phyloP scores from a whole-genome alignment of 257 asterid genomes.

The Gynochthodes officinalis region DNA sequence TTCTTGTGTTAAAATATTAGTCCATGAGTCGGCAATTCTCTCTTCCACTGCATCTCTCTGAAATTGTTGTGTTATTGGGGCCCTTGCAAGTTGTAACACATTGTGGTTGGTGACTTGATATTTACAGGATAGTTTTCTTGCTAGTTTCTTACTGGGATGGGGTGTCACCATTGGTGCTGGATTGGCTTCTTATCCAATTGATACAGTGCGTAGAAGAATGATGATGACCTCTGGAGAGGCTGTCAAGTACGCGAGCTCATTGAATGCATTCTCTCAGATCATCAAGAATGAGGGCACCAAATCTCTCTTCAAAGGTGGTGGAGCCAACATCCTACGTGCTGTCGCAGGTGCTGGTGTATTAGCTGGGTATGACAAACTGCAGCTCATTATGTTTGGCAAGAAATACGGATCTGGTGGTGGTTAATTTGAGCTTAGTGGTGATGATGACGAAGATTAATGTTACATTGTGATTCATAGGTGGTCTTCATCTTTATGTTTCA shows the following conservation, averaged over 20 bases:
- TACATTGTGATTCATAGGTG: background rate
- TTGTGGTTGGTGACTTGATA: constrained; percentile 3
- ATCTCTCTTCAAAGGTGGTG: constrained; percentile 79
- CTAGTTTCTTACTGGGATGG: constrained; percentile 82
- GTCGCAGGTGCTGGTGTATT: constrained; percentile 84
- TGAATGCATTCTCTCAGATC: constrained; percentile 62
- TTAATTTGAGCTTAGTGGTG: constrained; percentile 17
- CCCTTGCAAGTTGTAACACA: background rate
- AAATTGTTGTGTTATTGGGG: background rate
- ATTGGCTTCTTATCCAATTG: constrained; percentile 70
- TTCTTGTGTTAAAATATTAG: too few species aligned
- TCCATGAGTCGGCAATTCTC: too few species aligned
- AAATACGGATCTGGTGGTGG: constrained; percentile 70
- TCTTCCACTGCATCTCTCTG: background rate
- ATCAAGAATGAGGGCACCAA: constrained; percentile 58
- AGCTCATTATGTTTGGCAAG: constrained; percentile 59
- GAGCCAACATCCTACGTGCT: constrained; percentile 76
- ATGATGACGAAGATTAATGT: constrained; percentile 32
- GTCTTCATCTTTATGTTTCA: constrained; percentile 1
- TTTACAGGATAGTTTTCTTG: constrained; percentile 70
- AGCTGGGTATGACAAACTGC: constrained; percentile 74
- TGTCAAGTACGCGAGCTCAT: constrained; percentile 58
- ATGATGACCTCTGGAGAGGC: constrained; percentile 92
- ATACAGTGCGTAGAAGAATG: constrained; percentile 80
- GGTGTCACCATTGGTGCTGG: constrained; percentile 78